Conservation (phyloP, 2,329 filamentous ascomycete species). For the Colletotrichum euphorbiae region DNA sequence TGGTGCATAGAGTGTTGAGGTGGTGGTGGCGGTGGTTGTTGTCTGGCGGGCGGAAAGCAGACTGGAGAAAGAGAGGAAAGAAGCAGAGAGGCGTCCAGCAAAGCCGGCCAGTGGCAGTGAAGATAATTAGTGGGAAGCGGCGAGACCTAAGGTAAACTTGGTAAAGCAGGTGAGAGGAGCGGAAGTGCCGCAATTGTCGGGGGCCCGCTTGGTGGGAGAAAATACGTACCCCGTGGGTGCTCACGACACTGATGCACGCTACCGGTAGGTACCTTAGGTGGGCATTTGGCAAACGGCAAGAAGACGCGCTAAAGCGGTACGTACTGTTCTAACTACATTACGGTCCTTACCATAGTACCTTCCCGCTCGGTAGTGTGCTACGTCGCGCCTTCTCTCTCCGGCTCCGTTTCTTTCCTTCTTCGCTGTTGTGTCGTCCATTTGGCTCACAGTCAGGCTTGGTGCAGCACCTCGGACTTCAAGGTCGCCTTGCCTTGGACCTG, state of each 20-base stretch:
- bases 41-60: background rate
- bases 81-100: background rate
- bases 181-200: conserved; percentile 38
- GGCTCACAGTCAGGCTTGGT: conserved; percentile 29
- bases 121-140: background rate
- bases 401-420: background rate
- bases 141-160: too few relatives aligned
- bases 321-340: background rate
- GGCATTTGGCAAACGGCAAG: too few relatives aligned
- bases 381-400: too few relatives aligned
- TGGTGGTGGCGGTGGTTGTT: background rate
- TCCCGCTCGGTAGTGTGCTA: too few relatives aligned
- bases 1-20: conserved; percentile 20
- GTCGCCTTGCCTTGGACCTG: background rate
- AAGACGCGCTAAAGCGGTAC: background rate
- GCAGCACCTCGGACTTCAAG: background rate
- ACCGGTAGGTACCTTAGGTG: background rate
- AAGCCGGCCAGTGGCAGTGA: background rate
- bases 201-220: conserved; percentile 19
- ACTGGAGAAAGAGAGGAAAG: conserved; percentile 8
- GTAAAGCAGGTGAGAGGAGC: background rate
- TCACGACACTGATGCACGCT: background rate
- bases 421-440: background rate
- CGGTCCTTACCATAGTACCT: too few relatives aligned
- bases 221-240: conserved; percentile 16